These are phyloP conservation scores for Euphorbia celastroides DNA, from an alignment of 441 rosid genomes.

Conservation along the genomic window DNA sequence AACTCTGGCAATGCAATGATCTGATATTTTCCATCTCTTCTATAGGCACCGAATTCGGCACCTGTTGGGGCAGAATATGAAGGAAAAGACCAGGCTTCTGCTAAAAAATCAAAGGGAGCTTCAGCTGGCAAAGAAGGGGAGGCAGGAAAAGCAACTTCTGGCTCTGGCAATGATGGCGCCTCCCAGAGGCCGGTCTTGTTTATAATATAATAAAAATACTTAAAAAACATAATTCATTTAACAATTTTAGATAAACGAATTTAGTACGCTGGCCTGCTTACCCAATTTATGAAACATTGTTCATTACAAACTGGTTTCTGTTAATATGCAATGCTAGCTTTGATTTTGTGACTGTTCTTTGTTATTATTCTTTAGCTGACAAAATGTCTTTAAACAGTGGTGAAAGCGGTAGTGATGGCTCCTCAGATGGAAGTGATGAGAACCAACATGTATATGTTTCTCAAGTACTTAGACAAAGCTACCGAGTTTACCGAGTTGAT, in stretches of 20 bases:
- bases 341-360: background rate
- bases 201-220: too few species aligned
- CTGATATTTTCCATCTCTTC: constrained; percentile 15
- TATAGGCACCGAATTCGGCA: constrained; percentile 50
- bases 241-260: too few species aligned
- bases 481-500: background rate
- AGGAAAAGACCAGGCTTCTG: constrained; percentile 51
- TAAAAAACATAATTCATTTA: too few species aligned
- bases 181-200: constrained; percentile 68
- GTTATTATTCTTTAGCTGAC: constrained; percentile 8
- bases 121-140: constrained; percentile 53
- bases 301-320: too few species aligned
- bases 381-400: constrained; percentile 41
- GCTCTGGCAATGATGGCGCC: constrained; percentile 84
- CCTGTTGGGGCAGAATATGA: constrained; percentile 40
- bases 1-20: background rate
- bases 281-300: too few species aligned
- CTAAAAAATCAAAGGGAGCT: constrained; percentile 62
- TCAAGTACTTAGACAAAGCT: background rate
- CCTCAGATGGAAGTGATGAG: constrained; percentile 84
- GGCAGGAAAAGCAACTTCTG: constrained; percentile 59
- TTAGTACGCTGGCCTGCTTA: too few species aligned
- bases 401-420: constrained; percentile 87
- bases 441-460: constrained; percentile 51
- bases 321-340: background rate